Evolutionary conservation across 306 rosid genomes (phyloP).

Genomic region (Trifolium fragiferum): DNA sequence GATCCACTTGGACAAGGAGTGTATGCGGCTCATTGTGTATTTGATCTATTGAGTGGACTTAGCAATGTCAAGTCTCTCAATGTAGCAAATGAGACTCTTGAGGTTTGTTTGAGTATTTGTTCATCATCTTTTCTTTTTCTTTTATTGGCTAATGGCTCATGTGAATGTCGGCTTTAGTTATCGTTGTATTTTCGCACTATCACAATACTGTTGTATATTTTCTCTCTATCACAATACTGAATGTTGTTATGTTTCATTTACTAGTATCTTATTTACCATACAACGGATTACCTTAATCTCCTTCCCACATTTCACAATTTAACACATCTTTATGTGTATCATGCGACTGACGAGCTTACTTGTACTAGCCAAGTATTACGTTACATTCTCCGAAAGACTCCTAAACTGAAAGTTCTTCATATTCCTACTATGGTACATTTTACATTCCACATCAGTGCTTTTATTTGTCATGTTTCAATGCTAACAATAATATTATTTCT

Average conservation of each 20-base stretch:
- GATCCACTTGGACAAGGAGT: neutral
- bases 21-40: neutral
- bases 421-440: slow-evolving; percentile 35
- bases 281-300: neutral
- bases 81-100: neutral
- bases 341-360: neutral
- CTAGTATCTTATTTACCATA: neutral
- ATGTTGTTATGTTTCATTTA: neutral
- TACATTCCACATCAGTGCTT: neutral
- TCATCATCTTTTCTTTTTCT: too few relatives aligned
- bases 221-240: neutral
- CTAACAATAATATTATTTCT: neutral
- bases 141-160: too few relatives aligned
- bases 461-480: too few relatives aligned
- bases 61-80: neutral
- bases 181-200: neutral
- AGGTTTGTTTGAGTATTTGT: neutral
- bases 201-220: neutral
- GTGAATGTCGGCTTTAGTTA: too few relatives aligned
- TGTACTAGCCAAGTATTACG: neutral
- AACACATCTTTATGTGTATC: neutral
- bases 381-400: neutral
- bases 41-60: slow-evolving; percentile 29
- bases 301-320: neutral
- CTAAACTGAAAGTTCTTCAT: neutral